Conservation (phyloP, 345 rosid species). For the Triadica sebifera region DNA sequence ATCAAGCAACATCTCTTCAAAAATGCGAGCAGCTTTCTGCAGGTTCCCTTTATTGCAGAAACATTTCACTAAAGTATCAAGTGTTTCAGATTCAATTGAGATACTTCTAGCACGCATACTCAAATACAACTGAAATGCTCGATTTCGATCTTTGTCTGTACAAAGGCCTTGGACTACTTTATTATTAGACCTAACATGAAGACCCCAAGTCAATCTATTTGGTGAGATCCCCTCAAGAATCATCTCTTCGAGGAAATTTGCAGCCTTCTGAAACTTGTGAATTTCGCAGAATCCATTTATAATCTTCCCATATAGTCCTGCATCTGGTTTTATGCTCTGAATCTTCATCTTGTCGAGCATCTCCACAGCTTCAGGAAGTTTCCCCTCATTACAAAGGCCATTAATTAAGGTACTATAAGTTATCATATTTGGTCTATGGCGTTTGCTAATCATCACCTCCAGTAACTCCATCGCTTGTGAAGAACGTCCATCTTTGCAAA, state of each 20-base stretch:
- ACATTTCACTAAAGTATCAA: conserved; percentile 44
- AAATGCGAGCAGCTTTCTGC: conserved; percentile 54
- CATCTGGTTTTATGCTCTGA: conserved; percentile 85
- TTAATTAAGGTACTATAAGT: conserved; percentile 62
- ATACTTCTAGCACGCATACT: conserved; percentile 71
- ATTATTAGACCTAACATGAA: conserved; percentile 65
- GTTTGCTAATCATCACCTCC: conserved; percentile 60
- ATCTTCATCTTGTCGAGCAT: conserved; percentile 86
- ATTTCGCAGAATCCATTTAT: conserved; percentile 54
- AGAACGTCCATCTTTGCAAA: conserved; percentile 64
- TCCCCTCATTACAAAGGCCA: conserved; percentile 78
- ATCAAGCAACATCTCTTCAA: conserved; percentile 67
- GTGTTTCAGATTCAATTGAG: conserved; percentile 46
- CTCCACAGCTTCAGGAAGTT: conserved; percentile 62
- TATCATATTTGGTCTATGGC: conserved; percentile 58
- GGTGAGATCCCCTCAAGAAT: conserved; percentile 57
- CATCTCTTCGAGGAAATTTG: conserved; percentile 86
- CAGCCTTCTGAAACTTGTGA: conserved; percentile 68
- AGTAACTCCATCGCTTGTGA: conserved; percentile 60
- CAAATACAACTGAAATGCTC: conserved; percentile 57
- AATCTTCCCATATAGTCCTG: conserved; percentile 74
- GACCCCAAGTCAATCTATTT: conserved; percentile 68
- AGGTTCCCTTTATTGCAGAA: conserved; percentile 57
- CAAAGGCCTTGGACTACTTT: conserved; percentile 61
- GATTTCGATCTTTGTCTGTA: conserved; percentile 35